These are phyloP conservation scores for Lactarius akahatsu DNA, from an alignment of 768 basidiomycete species.

Conservation along the genomic window DNA sequence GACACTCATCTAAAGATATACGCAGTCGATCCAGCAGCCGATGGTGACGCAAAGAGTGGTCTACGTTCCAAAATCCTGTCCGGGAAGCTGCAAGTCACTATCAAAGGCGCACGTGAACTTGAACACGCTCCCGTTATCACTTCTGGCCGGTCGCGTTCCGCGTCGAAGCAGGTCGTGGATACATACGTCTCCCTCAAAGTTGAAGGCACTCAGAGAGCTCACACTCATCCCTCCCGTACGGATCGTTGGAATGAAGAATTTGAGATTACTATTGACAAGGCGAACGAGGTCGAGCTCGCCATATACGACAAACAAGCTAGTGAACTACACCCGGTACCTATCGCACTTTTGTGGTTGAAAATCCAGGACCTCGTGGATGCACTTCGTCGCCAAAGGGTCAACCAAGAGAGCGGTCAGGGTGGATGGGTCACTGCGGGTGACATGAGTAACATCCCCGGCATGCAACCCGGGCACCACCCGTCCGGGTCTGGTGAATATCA, in stretches of 20 bases:
- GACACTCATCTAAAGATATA: neutral
- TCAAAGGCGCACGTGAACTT: conserved; percentile 89
- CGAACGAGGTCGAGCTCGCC: conserved; percentile 96
- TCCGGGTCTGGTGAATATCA: conserved; percentile 28
- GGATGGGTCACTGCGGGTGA: conserved; percentile 96
- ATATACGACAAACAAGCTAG: conserved; percentile 90
- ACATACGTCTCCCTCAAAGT: conserved; percentile 94
- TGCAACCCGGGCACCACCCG: conserved; percentile 24
- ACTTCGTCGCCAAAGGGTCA: conserved; percentile 86
- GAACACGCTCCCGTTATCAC: conserved; percentile 83
- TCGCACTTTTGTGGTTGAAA: conserved; percentile 93
- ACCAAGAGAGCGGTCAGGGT: conserved; percentile 79
- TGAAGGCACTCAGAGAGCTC: conserved; percentile 90
- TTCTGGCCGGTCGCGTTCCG: conserved; percentile 63
- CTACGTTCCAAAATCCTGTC: conserved; percentile 91
- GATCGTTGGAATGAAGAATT: conserved; percentile 99
- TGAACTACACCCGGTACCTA: conserved; percentile 79
- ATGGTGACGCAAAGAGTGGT: conserved; percentile 89
- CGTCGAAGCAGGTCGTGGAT: conserved; percentile 76
- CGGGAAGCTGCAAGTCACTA: conserved; percentile 84
- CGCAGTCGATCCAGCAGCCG: conserved; percentile 30
- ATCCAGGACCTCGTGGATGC: conserved; percentile 95
- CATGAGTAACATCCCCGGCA: conserved; percentile 49
- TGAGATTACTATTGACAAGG: conserved; percentile 94
- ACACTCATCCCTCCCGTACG: conserved; percentile 88